phyloP scores from a whole-genome alignment of 2,329 filamentous ascomycete genomes.

The Arthrobotrys musiformis region DNA sequence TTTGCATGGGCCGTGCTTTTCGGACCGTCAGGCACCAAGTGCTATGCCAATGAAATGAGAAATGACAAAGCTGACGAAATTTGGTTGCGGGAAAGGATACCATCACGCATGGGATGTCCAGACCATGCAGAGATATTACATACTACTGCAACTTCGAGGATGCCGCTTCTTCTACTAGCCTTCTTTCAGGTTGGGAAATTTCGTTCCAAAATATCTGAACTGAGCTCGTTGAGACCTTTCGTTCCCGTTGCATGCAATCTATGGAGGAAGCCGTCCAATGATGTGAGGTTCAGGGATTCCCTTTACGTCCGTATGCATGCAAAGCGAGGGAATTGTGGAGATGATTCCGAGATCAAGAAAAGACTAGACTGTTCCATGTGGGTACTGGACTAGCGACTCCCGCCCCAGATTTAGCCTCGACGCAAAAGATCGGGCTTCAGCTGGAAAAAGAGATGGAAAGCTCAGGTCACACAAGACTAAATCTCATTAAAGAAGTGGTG shows the following conservation, averaged over 20 bases:
- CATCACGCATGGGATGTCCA: no score
- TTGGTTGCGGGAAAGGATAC: background rate
- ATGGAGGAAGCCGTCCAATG: background rate
- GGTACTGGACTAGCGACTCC: background rate
- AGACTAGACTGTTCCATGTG: slow-evolving; percentile 33
- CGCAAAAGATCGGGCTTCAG: background rate
- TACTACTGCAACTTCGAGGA: no score
- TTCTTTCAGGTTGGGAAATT: background rate
- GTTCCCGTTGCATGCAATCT: background rate
- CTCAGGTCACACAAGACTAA: slow-evolving; percentile 35
- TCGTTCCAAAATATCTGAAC: background rate
- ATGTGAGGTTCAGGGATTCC: background rate
- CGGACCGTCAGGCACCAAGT: slow-evolving; percentile 2
- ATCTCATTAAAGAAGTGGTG: background rate
- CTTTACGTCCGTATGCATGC: background rate
- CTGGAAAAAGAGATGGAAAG: slow-evolving; percentile 9
- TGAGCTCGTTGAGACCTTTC: background rate
- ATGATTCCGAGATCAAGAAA: background rate
- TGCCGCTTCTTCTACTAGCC: background rate
- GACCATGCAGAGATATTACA: background rate
- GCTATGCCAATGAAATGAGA: background rate
- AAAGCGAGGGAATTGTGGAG: background rate
- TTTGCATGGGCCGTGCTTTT: slow-evolving; percentile 12
- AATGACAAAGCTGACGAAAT: background rate
- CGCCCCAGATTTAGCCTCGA: slow-evolving; percentile 4